phyloP scores from a whole-genome alignment of 306 rosid genomes.

The Gynostemma pentaphyllum region DNA sequence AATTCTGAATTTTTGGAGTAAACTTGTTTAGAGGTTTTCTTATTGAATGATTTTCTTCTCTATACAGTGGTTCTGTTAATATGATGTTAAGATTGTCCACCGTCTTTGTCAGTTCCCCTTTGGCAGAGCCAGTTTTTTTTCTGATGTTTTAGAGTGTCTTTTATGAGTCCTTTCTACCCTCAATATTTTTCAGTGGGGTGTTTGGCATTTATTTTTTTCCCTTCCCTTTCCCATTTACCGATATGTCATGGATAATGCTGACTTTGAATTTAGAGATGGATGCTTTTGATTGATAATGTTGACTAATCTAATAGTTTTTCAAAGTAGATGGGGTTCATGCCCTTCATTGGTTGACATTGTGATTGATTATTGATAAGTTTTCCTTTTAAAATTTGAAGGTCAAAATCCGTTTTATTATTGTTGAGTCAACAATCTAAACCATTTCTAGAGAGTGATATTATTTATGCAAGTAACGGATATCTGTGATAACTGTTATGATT shows the following conservation, averaged over 20 bases:
- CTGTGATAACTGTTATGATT: neutral
- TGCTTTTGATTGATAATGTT: neutral
- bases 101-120: too few relatives aligned
- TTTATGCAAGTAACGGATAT: neutral
- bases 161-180: neutral
- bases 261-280: neutral
- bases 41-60: neutral
- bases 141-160: too few relatives aligned
- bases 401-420: neutral
- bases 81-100: neutral
- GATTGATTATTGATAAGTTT: neutral
- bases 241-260: neutral
- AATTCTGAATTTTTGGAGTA: neutral
- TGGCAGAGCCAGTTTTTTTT: too few relatives aligned
- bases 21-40: neutral
- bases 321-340: neutral
- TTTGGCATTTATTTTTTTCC: neutral
- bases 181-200: neutral
- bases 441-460: neutral
- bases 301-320: neutral
- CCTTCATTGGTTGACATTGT: neutral
- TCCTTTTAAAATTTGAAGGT: neutral
- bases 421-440: neutral
- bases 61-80: neutral
- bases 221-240: neutral